Base-by-base conservation (phyloP, 2,329 filamentous ascomycete species). In the Colletotrichum acutatum region DNA sequence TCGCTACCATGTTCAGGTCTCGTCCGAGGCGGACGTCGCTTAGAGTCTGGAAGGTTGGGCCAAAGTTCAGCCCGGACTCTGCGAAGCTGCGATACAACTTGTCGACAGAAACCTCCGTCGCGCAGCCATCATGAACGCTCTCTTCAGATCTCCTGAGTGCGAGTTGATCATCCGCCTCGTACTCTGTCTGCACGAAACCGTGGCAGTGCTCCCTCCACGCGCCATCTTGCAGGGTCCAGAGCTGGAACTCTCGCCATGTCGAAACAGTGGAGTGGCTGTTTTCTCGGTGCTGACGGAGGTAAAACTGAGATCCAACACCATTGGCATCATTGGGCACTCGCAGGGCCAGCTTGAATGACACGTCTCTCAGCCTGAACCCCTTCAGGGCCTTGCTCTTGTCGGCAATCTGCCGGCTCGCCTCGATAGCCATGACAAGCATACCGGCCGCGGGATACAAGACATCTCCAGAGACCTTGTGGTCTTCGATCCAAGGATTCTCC, bases 381-480 rank as follows among this genome's bases (percentile, higher is more conserved):
- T 59, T 60, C 14, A 75, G 16, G 4, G 8, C 26, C 46, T 52
- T 66, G 32, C 28, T 30, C 52, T 22, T 22, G 22, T 75, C 69
- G 3, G 63, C 63, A 16, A 75, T 60, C 46, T 75, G 74, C 9
- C 72, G 69, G 7, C 74, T 66, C 1, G 74, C 76, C 37, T 77
- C 76, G 19, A 76, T 64, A 2, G 72, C 75, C 75, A 83, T 79
- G n/a, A 81, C 80, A 2, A 81, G 77, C 46, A 78, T 77, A 52
- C 82, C 83, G 11, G 80, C 78, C 5, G 80, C 82, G 56, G 84
- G 81, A 66, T 83, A 83, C 74, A 86, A 82, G 61, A 82, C 80
- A 49, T 84, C 79, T 72, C 81, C 85, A 64, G 85, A 82, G 75
- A 87, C 84, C n/a, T 78, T 77, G 78, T 87, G 87, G 74, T 87